phyloP scores from a whole-genome alignment of 1,139 yeast genomes.

The Geotrichum bryndzae region DNA sequence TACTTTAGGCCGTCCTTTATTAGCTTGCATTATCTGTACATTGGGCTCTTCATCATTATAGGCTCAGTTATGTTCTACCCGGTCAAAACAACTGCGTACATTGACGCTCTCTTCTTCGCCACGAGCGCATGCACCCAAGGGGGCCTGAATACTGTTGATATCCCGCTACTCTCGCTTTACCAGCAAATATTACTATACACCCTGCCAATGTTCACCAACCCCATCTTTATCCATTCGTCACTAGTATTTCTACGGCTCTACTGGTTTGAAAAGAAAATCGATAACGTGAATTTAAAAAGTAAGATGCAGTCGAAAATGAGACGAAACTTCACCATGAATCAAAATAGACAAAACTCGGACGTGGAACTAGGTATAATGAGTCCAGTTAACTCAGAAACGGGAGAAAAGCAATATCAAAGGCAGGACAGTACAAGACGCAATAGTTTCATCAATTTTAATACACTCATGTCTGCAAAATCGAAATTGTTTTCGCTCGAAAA shows the following conservation, averaged over 20 bases:
- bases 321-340: slow-evolving; percentile 3
- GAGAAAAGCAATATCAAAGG: not conserved
- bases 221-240: slow-evolving; percentile 75
- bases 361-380: not conserved
- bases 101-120: slow-evolving; percentile 73
- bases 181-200: slow-evolving; percentile 57
- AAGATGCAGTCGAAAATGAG: slow-evolving; percentile 51
- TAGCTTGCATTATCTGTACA: slow-evolving; percentile 15
- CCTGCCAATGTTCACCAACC: slow-evolving; percentile 64
- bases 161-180: slow-evolving; percentile 56
- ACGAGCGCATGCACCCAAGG: slow-evolving; percentile 84
- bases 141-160: slow-evolving; percentile 74
- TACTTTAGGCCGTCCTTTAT: slow-evolving; percentile 7
- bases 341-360: not conserved
- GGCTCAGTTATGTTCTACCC: slow-evolving; percentile 76
- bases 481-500: not conserved
- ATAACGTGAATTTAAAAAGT: slow-evolving; percentile 68
- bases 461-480: not conserved
- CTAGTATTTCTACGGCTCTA: slow-evolving; percentile 14
- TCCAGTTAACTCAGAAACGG: not conserved
- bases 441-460: not conserved
- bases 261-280: slow-evolving; percentile 76
- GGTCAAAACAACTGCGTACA: slow-evolving; percentile 54
- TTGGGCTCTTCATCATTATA: slow-evolving; percentile 36
- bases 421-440: not conserved